phyloP scores from a whole-genome alignment of 305 asterid genomes.

The Nicotiana rustica region DNA sequence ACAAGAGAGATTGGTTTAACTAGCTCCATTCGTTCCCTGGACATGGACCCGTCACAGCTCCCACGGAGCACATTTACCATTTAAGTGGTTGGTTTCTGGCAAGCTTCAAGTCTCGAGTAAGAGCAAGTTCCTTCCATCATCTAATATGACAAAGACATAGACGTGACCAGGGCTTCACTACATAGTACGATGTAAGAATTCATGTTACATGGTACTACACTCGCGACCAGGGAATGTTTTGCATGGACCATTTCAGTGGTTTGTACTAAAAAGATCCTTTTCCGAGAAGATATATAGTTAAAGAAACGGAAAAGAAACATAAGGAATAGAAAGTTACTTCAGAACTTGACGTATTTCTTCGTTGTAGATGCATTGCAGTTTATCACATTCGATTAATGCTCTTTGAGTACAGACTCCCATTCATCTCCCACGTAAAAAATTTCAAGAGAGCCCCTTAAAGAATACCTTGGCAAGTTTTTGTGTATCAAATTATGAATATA shows the following conservation, averaged over 20 bases:
- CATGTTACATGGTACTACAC: no score
- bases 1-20: constrained; percentile 47
- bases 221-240: no score
- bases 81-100: not conserved
- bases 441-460: not conserved
- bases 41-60: constrained; percentile 38
- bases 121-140: constrained; percentile 51
- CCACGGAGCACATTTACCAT: constrained; percentile 59
- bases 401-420: constrained; percentile 5
- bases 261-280: not conserved
- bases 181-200: not conserved
- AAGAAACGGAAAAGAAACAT: not conserved
- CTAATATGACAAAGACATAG: constrained; percentile 14
- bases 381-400: not conserved
- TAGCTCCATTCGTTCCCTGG: constrained; percentile 45
- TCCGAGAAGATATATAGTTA: not conserved
- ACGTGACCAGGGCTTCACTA: not conserved
- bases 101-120: constrained; percentile 32
- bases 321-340: not conserved
- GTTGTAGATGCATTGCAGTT: constrained; percentile 1
- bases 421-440: not conserved
- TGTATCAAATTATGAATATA: no score
- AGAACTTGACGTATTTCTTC: constrained; percentile 16
- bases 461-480: not conserved
- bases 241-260: no score